Conservation (phyloP, 2,329 filamentous ascomycete species). For the Talaromyces sp. region DNA sequence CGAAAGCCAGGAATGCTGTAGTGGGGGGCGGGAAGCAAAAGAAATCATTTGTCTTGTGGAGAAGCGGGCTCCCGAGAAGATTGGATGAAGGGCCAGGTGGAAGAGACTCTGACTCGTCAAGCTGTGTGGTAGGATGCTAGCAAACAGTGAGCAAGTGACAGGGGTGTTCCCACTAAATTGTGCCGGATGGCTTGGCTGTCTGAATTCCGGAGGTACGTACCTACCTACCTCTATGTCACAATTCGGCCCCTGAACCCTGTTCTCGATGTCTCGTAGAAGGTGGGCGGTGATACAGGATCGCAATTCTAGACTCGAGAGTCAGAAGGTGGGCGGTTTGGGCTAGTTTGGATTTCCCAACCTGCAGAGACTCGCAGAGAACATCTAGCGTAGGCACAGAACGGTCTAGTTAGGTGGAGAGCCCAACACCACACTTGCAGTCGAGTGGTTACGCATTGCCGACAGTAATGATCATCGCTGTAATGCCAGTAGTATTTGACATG, state of each 20-base stretch:
- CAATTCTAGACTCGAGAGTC: not conserved
- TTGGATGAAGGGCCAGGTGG: not conserved
- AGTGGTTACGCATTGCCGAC: not conserved
- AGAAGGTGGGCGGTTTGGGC: too few species aligned
- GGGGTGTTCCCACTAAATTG: slow-evolving; percentile 7
- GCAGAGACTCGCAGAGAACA: not conserved
- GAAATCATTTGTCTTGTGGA: slow-evolving; percentile 9
- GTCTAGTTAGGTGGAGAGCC: not conserved
- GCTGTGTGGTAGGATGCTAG: not conserved
- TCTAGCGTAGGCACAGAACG: not conserved
- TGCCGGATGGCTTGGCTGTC: not conserved
- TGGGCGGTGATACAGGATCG: not conserved
- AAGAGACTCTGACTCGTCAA: not conserved
- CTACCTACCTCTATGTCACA: not conserved
- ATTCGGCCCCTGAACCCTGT: not conserved
- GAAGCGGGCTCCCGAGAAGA: slow-evolving; percentile 6
- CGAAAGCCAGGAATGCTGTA: not conserved
- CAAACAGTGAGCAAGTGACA: not conserved
- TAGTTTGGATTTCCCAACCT: not conserved
- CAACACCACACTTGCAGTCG: not conserved
- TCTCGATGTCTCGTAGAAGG: not conserved
- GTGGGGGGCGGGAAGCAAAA: slow-evolving; percentile 11
- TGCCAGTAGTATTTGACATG: not conserved
- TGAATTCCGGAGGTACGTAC: slow-evolving; percentile 4
- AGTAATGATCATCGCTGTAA: not conserved